phyloP scores from a whole-genome alignment of 2,329 filamentous ascomycete species.

The Monilinia aucupariae region DNA sequence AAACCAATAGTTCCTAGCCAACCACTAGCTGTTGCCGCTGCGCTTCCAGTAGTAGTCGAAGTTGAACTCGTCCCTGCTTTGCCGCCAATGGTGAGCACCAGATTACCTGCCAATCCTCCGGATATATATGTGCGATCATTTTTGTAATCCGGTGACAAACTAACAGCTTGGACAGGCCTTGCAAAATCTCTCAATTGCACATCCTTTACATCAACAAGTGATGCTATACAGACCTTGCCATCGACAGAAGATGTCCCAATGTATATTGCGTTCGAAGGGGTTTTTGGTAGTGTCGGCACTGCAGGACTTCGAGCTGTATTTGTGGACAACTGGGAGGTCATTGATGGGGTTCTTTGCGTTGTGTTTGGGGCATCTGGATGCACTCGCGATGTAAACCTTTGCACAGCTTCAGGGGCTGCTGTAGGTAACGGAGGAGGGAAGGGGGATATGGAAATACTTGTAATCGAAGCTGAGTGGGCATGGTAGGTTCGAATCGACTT shows the following conservation, averaged over 20 bases:
- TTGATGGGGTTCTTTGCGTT: conserved; percentile 37
- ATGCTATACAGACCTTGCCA: conserved; percentile 89
- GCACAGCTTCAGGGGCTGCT: conserved; percentile 37
- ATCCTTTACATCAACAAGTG: conserved; percentile 80
- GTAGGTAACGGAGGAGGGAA: conserved; percentile 57
- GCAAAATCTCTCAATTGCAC: conserved; percentile 90
- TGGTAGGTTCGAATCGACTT: conserved; percentile 80
- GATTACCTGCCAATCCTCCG: conserved; percentile 78
- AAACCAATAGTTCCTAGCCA: conserved; percentile 90
- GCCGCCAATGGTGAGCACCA: conserved; percentile 81
- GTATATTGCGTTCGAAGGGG: conserved; percentile 83
- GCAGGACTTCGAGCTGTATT: conserved; percentile 50
- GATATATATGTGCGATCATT: conserved; percentile 85
- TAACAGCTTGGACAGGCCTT: conserved; percentile 84
- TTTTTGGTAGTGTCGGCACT: conserved; percentile 56
- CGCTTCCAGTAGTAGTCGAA: conserved; percentile 79
- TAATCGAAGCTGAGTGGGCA: conserved; percentile 87
- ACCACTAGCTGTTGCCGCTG: conserved; percentile 75
- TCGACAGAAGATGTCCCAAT: conserved; percentile 93
- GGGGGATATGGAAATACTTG: conserved; percentile 83
- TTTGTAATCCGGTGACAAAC: conserved; percentile 91
- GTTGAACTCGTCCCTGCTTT: conserved; percentile 72
- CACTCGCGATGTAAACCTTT: conserved; percentile 33
- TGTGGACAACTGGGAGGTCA: conserved; percentile 44
- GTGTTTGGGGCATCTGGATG: conserved; percentile 19